Conservation (phyloP, 2,329 filamentous ascomycete species). For the Stagonosporopsis chrysanthemi region DNA sequence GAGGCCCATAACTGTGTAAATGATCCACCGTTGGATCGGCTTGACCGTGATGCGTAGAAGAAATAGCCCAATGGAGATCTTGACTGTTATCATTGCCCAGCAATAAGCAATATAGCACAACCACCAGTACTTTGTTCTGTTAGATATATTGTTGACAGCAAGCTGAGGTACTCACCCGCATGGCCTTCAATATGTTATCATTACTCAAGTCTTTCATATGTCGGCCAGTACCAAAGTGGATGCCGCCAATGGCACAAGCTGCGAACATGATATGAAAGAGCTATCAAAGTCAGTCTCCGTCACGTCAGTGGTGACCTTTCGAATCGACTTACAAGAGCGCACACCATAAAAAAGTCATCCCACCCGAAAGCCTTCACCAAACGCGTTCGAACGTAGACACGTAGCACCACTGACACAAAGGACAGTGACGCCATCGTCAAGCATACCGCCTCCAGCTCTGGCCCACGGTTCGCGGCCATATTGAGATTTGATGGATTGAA, state of each 20-base stretch:
- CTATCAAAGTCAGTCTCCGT: conserved; percentile 20
- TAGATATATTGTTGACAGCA: not conserved
- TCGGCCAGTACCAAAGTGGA: conserved; percentile 44
- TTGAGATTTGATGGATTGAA: conserved; percentile 10
- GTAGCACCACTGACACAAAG: conserved; percentile 47
- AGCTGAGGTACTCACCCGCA: conserved; percentile 32
- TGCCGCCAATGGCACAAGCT: conserved; percentile 40
- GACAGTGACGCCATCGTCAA: conserved; percentile 53
- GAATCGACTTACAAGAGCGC: conserved; percentile 33
- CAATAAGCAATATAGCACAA: conserved; percentile 47
- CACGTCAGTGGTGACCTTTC: not conserved
- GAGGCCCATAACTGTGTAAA: conserved; percentile 47
- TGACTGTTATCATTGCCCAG: conserved; percentile 42
- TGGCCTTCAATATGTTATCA: conserved; percentile 36
- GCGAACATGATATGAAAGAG: conserved; percentile 41
- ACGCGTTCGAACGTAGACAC: conserved; percentile 52
- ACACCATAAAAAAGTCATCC: conserved; percentile 46
- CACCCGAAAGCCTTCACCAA: conserved; percentile 51
- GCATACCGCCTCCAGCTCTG: conserved; percentile 43
- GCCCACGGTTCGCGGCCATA: conserved; percentile 43
- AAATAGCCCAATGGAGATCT: conserved; percentile 46
- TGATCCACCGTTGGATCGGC: conserved; percentile 43
- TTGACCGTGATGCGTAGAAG: conserved; percentile 45
- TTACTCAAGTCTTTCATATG: conserved; percentile 36
- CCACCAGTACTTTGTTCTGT: conserved; percentile 42